Evolutionary conservation across 2,329 filamentous ascomycete species (phyloP), one percentile per base, ranked within the genome.

Genomic region (Aschersonia sp.): DNA sequence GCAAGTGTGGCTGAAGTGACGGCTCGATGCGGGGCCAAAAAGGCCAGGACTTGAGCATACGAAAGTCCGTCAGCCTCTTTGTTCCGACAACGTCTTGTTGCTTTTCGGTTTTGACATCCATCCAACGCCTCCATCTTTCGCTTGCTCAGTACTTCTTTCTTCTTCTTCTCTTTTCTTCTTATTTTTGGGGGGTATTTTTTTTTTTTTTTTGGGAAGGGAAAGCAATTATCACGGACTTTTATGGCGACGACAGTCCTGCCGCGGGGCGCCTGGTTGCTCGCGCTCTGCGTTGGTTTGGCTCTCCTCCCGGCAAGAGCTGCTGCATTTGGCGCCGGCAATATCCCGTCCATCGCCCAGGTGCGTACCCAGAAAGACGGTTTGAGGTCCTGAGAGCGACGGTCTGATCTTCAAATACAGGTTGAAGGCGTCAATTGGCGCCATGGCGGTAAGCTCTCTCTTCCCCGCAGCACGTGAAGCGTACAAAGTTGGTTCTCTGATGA

Each of bases 351-450:
- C 53, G 64, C 70, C 11, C 66, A 70, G 60, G 66, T 67, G 49
- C n/a, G 58, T 50, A 31, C 49, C 1, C 9, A n/a, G 31, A 4
- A 37, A 9, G 30, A 14, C 14, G 22, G 22, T 29, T 22, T 31
- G 6, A 39, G n/a, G n/a, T 30, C 14, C 29, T 12, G n/a, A 7
- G n/a, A 22, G 22, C n/a, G 10, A 43, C 42, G n/a, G 6, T 14
- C 39, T 5, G 30, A 30, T 10, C 22, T 43, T 45, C 45, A 52
- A 63, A 46, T 66, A 12, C 66, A 80, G 64, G 73, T 82, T 47
- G 81, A 84, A 59, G 81, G 81, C 12, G 70, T 75, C 60, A 84
- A 84, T 61, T 84, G 79, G 74, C 74, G 80, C 43, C 80, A 84
- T 71, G 80, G 80, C 64, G 76, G 76, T 75, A 58, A 45, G 60